phyloP scores from a whole-genome alignment of 2,329 filamentous ascomycete genomes.

The Aspergillus quadrilineatus region DNA sequence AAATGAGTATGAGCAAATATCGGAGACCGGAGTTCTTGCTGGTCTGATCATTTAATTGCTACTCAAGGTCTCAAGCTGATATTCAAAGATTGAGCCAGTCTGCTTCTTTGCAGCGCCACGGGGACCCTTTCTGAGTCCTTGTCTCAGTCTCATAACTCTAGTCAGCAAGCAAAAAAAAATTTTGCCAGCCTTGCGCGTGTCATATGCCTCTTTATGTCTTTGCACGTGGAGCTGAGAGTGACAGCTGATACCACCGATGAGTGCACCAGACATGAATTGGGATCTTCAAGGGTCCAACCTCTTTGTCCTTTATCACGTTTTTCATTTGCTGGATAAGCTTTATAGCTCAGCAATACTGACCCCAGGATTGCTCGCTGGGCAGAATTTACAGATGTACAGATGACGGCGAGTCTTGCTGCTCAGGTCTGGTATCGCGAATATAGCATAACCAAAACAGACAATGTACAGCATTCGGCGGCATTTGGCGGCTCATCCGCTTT shows the following conservation, averaged over 20 bases:
- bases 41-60: background rate
- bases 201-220: background rate
- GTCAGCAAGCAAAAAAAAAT: background rate
- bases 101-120: background rate
- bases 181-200: background rate
- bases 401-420: background rate
- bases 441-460: no score
- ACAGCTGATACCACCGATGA: background rate
- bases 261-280: slow-evolving; percentile 1
- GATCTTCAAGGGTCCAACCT: background rate
- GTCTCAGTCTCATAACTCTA: background rate
- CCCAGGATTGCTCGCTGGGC: no score
- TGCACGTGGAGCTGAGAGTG: slow-evolving; percentile 6
- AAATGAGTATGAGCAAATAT: slow-evolving; percentile 1
- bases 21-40: background rate
- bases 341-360: background rate
- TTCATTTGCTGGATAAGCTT: no score
- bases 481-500: no score
- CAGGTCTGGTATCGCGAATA: no score
- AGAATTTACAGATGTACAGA: background rate
- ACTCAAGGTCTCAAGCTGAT: background rate
- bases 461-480: no score
- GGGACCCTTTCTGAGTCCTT: background rate
- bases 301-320: background rate
- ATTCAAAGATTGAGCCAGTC: background rate